phyloP scores from a whole-genome alignment of 2,329 filamentous ascomycete genomes.

The Cercospora beticola region DNA sequence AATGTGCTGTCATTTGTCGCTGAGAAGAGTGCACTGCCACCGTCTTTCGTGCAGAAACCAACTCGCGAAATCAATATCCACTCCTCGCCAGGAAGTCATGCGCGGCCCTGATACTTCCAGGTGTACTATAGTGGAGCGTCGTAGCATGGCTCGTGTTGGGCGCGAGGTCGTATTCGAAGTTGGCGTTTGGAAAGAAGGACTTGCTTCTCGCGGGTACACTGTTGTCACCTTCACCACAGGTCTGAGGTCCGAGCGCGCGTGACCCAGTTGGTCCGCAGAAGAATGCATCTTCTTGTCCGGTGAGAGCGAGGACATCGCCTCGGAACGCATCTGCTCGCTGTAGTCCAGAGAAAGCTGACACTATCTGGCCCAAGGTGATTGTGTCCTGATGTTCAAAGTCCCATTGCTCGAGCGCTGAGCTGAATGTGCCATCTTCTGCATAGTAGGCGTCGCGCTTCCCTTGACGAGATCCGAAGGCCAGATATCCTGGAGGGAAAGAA shows the following conservation, averaged over 20 bases:
- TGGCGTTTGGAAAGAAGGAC: conserved; percentile 21
- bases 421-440: conserved; percentile 19
- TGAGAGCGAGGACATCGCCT: conserved; percentile 22
- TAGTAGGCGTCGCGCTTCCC: conserved; percentile 24
- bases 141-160: conserved; percentile 25
- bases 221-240: conserved; percentile 17
- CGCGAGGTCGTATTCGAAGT: conserved; percentile 21
- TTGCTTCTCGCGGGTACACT: conserved; percentile 22
- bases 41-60: background rate
- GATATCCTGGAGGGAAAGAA: conserved; percentile 21
- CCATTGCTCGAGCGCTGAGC: conserved; percentile 19
- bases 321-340: conserved; percentile 15
- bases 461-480: conserved; percentile 20
- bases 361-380: conserved; percentile 24
- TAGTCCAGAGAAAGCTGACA: conserved; percentile 21
- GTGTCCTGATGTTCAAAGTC: conserved; percentile 26
- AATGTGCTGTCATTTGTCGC: background rate
- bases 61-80: conserved; percentile 13
- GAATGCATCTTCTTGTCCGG: conserved; percentile 25
- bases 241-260: conserved; percentile 21
- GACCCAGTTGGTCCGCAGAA: conserved; percentile 25
- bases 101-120: conserved; percentile 15
- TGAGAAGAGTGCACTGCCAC: background rate
- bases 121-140: conserved; percentile 20
- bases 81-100: conserved; percentile 22